Evolutionary conservation across 169 alveolate genomes (phyloP), one percentile per base, ranked within the genome.

Genomic region (Miamiensis avidus): DNA sequence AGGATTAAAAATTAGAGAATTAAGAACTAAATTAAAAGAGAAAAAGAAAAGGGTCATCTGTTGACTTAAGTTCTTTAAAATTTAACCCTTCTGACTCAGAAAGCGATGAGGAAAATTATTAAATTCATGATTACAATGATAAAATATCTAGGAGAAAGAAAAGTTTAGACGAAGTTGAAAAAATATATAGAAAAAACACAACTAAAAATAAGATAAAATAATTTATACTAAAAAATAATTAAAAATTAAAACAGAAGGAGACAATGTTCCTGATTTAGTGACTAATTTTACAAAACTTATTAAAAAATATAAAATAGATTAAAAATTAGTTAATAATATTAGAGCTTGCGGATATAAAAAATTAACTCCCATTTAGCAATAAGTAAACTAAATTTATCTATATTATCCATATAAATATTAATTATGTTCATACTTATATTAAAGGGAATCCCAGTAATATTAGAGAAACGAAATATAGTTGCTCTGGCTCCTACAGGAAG

Each of bases 401-500:
- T 49, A 11, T 49, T 49, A 49, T 49, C 20, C 20, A 49, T 4
- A 11, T 49, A 11, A 11, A 11, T 49, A 49, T 49, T 49, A 11
- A 11, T 49, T 11, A 49, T 49, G 4, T 49, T 49, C 4, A 49
- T 11, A 49, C 20, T 49, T 49, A n/a, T n/a, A 11, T 49, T 49
- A 20, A 11, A 49, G 69, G 69, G 69, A 27, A 82, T 82, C 34
- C 82, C 82, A 78, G n/a, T 34, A n/a, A 65, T 69, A 0, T 26
- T 78, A 25, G 31, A 65, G 32, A 86, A 87, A 78, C 92, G 95
- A 86, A 93, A 91, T 83, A 82, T 92, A 29, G 92, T 95, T 31
- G 96, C 94, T 25, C 64, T 93, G 64, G 96, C 97, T 34, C 95
- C 94, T 29, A 95, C 97, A 31, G 98, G 98, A 29, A 84, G 95